Base-by-base conservation (phyloP, 2,329 filamentous ascomycete species). In the Penicillium sp. region DNA sequence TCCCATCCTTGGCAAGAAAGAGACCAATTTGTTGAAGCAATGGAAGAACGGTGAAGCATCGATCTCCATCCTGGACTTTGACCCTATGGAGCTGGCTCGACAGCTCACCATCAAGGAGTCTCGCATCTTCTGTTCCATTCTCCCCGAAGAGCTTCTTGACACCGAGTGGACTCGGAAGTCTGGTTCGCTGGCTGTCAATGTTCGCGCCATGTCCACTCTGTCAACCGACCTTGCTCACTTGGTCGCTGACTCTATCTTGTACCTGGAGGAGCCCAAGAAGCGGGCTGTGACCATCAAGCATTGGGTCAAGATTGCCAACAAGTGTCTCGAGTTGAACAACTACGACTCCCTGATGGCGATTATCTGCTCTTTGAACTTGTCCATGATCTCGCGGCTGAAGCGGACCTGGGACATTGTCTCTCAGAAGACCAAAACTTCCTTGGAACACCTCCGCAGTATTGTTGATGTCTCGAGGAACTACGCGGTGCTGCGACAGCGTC, bases 311-410 rank as follows among this genome's bases (percentile, higher is more conserved):
- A 81, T 96, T 51, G 87, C 86, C 1, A 76, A 84, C 52, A 85
- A 85, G 54, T 94, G 87, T 50, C 71, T 93, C 4, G 85, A 92
- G 56, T 75, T 96, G 16, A 84, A 92, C 68, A 98, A 98, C 67
- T 98, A 95, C 54, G 90, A 98, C 58, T 86, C 87, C 0, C 70
- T 98, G 8, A 95, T 96, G 88, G 88, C 92, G 6, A 95, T 98
- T 52, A 87, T 95, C 55, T 95, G 89, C 70, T 89, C 85, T 7
- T 68, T 98, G 32, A 94, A 94, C 65, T 89, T 85, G 40, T 94
- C 89, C 11, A 90, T 88, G 54, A 90, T 98, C 51, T 80, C 80
- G 37, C 85, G 92, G 13, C 72, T 98, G 6, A 85, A 84, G 59
- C 84, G 82, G 56, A 98, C 92, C 0, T 98, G 92, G 92, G 92